Conservation (phyloP, 495 filamentous ascomycete species). For the Astrothelium subdiscretum region DNA sequence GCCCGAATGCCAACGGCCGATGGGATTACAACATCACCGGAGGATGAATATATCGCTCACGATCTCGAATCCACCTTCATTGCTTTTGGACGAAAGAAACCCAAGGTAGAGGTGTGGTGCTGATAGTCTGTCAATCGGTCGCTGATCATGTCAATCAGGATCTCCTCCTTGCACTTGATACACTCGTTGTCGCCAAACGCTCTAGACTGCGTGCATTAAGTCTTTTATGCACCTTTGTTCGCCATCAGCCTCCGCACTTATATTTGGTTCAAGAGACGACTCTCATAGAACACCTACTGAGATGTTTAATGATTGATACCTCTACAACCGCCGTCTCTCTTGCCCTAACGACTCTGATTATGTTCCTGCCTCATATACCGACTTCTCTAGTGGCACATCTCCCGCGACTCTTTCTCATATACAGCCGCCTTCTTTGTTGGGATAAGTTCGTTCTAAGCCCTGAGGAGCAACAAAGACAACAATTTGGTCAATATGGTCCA, state of each 20-base stretch:
- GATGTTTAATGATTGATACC: slow-evolving; percentile 59
- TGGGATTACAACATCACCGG: slow-evolving; percentile 29
- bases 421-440: slow-evolving; percentile 63
- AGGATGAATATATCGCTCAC: slow-evolving; percentile 37
- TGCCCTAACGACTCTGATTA: slow-evolving; percentile 54
- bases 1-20: slow-evolving; percentile 31
- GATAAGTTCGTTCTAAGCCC: slow-evolving; percentile 35
- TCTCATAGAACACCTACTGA: slow-evolving; percentile 52
- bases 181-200: slow-evolving; percentile 46
- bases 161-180: slow-evolving; percentile 48
- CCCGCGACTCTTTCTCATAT: slow-evolving; percentile 61
- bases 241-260: slow-evolving; percentile 57
- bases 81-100: slow-evolving; percentile 51
- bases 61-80: slow-evolving; percentile 42
- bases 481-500: slow-evolving; percentile 9
- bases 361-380: slow-evolving; percentile 67
- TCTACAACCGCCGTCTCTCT: slow-evolving; percentile 56
- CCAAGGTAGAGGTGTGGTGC: slow-evolving; percentile 39
- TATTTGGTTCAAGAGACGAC: slow-evolving; percentile 55
- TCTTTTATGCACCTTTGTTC: slow-evolving; percentile 53
- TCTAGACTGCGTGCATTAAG: slow-evolving; percentile 45
- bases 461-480: slow-evolving; percentile 13
- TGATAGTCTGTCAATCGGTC: not conserved
- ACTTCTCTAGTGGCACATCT: slow-evolving; percentile 50
- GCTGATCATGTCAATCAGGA: slow-evolving; percentile 28